Evolutionary conservation across 768 basidiomycete genomes (phyloP), one percentile per base, ranked within the genome.

Genomic region (Mycena chlorophos): DNA sequence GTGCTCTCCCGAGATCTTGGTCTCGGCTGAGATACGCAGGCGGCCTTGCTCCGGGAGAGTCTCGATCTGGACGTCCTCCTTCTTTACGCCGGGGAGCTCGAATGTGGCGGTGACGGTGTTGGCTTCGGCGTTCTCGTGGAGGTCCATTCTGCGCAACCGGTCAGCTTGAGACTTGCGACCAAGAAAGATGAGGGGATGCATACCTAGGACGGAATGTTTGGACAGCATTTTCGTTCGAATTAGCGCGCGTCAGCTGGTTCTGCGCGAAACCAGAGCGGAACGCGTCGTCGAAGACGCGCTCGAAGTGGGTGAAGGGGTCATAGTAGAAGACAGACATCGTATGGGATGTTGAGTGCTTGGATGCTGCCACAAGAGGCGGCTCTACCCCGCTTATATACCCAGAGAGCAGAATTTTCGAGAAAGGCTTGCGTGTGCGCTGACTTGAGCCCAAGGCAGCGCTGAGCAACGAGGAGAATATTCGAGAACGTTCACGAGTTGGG

Each of bases 61-160:
- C 49, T 82, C 75, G 47, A 84, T 77, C 29, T 68, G 61, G 39
- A 84, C 72, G 48, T 75, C 71, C 39, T 79, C 75, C 51, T 80
- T 78, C 51, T 73, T 78, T 50, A 83, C 64, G 8, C 83, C 82
- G 4, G 84, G 83, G 1, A 83, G 67, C 61, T 84, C 85, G 53
- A 85, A 81, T 5, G 75, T 75, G 10, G 80, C 81, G 2, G 77
- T 80, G 25, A 83, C 75, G 19, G 61, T 54, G 57, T 77, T 76
- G n/a, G 64, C 62, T 1, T 74, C 71, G 16, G 70, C 58, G 49
- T 76, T 71, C 62, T 82, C 79, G 49, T 77, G 70, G 2, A 84
- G 51, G 58, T 85, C 75, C 71, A 84, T 77, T 57, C 83, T 73
- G 23, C n/a, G 17, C 12, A 29, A 3, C 28, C 23, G 16, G 31